A percentile compares a stretch with the other conserved stretches of the same genome.
phyloP scores from a whole-genome alignment of 805 yeast genomes.

The Hanseniaspora clermontiae region DNA sequence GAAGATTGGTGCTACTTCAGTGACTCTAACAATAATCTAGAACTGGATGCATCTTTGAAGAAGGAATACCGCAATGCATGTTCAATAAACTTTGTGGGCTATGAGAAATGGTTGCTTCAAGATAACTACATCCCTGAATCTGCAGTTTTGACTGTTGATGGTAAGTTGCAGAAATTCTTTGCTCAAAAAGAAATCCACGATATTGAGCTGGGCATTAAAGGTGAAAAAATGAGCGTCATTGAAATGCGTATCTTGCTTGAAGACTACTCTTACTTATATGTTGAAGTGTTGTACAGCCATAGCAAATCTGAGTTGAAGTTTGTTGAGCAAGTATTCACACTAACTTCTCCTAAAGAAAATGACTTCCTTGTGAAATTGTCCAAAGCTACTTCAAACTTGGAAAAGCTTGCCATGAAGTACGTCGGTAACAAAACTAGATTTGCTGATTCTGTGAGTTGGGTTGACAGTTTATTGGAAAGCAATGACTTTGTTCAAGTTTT shows the following conservation, averaged over 20 bases:
- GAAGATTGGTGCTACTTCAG: not conserved
- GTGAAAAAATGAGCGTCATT: constrained; percentile 24
- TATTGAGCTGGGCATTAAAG: not conserved
- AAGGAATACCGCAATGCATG: not conserved
- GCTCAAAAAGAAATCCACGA: constrained; percentile 45
- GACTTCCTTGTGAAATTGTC: constrained; percentile 11
- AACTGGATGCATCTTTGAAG: not conserved
- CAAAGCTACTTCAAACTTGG: not conserved
- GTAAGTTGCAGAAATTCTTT: constrained; percentile 23
- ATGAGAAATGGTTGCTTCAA: not conserved
- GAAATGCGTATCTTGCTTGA: constrained; percentile 62
- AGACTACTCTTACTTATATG: constrained; percentile 54
- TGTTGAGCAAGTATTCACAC: not conserved
- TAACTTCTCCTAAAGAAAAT: not conserved
- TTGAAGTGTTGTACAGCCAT: constrained; percentile 35
- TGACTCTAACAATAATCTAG: not conserved
- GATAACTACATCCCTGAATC: not conserved
- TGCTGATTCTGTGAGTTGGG: not conserved
- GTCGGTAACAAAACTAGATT: not conserved
- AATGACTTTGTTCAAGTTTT: constrained; percentile 35
- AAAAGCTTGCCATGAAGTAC: not conserved
- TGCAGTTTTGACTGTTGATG: not conserved
- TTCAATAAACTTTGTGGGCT: not conserved
- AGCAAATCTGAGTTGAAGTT: constrained; percentile 30
- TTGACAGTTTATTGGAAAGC: not conserved